These are phyloP conservation scores for Fimicolochytrium jonesii DNA, from an alignment of 192 early-diverging fungal genomes.

Conservation along the genomic window DNA sequence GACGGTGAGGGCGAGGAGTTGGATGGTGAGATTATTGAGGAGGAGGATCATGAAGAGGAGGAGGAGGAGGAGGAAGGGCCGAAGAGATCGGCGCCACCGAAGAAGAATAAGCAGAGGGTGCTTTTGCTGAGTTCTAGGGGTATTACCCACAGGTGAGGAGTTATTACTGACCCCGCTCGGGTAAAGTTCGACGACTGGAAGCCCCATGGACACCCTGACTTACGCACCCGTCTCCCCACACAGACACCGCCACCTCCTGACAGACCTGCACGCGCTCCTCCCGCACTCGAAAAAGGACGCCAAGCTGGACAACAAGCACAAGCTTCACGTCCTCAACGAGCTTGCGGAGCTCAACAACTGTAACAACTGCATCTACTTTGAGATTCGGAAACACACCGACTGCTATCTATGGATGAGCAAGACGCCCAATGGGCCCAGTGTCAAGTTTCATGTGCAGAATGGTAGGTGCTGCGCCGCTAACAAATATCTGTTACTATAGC, in stretches of 20 bases:
- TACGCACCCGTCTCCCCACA: too few species aligned
- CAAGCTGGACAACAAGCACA: conserved; percentile 89
- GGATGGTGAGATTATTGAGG: conserved; percentile 7
- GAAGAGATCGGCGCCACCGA: not conserved
- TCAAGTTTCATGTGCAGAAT: conserved; percentile 94
- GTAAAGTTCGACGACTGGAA: too few species aligned
- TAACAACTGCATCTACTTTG: conserved; percentile 97
- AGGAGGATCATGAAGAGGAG: conserved; percentile 12
- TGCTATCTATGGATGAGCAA: conserved; percentile 94
- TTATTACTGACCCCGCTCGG: too few species aligned
- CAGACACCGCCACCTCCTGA: conserved; percentile 91
- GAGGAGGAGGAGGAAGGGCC: conserved; percentile 19
- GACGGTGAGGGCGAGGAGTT: conserved; percentile 21
- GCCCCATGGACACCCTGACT: too few species aligned
- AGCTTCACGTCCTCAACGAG: conserved; percentile 87
- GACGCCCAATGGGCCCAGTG: conserved; percentile 91
- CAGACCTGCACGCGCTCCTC: conserved; percentile 78
- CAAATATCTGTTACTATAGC: not conserved
- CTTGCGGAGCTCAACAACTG: conserved; percentile 95
- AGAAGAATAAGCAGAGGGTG: conserved; percentile 86
- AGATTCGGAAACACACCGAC: conserved; percentile 87
- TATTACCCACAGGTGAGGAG: conserved; percentile 68
- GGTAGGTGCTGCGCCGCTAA: conserved; percentile 46
- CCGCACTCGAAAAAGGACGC: conserved; percentile 95
- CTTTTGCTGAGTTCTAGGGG: conserved; percentile 86